These are phyloP conservation scores for Spizellomyces sp. DNA, from an alignment of 192 early-diverging fungal species.

Conservation along the genomic window DNA sequence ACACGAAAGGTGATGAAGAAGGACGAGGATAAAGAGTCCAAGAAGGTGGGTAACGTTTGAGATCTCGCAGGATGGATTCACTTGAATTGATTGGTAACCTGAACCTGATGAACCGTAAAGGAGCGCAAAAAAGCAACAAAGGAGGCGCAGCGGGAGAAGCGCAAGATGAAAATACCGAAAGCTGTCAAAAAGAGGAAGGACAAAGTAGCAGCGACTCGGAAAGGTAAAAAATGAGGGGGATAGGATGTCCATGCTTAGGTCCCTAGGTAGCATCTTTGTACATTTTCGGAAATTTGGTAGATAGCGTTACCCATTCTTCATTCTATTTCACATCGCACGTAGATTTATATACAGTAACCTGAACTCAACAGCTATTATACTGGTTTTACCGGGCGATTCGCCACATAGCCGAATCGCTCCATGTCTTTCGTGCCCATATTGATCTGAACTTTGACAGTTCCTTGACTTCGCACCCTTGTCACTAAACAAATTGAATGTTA, in stretches of 20 bases:
- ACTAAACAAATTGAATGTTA: constrained; percentile 34
- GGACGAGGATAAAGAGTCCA: constrained; percentile 85
- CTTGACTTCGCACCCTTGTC: constrained; percentile 54
- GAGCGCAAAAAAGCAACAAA: constrained; percentile 85
- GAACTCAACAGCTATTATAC: no score
- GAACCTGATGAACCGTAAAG: constrained; percentile 12
- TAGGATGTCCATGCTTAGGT: no score
- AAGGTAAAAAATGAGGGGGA: no score
- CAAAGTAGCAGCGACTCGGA: constrained; percentile 46
- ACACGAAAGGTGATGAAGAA: constrained; percentile 64
- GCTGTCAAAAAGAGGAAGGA: constrained; percentile 93
- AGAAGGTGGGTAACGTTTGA: constrained; percentile 55
- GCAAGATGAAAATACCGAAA: constrained; percentile 95
- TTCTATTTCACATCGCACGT: no score
- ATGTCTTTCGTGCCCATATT: constrained; percentile 54
- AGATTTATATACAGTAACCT: no score
- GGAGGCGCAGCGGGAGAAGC: constrained; percentile 87
- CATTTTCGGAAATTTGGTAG: no score
- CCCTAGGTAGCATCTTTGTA: no score
- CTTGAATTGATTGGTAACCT: background rate
- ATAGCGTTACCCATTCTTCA: no score
- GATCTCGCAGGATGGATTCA: background rate
- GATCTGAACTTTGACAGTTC: constrained; percentile 55
- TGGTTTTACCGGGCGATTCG: background rate
- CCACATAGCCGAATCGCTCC: constrained; percentile 48